Conservation (phyloP, 2,329 filamentous ascomycete species). For the Exophiala lecanii-corni region DNA sequence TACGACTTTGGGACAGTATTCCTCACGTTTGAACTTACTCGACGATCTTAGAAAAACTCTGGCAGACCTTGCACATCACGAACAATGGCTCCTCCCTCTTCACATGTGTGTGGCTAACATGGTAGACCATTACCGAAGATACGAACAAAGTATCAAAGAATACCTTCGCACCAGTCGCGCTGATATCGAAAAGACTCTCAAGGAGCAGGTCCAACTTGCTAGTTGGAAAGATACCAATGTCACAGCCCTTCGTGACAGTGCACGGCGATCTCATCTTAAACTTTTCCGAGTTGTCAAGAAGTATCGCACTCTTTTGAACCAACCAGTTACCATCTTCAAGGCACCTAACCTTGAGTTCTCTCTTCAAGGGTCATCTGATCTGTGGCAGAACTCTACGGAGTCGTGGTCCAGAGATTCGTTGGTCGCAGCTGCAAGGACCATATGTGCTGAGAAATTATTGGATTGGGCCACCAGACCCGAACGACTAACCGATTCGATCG, state of each 20-base stretch:
- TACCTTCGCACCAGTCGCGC: constrained; percentile 63
- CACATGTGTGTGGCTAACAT: constrained; percentile 69
- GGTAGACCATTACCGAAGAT: constrained; percentile 68
- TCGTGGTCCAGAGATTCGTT: constrained; percentile 24
- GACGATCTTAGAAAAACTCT: constrained; percentile 60
- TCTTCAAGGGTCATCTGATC: constrained; percentile 54
- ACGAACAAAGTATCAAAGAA: constrained; percentile 61
- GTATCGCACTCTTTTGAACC: constrained; percentile 73
- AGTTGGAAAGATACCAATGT: constrained; percentile 99
- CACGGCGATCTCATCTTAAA: constrained; percentile 83
- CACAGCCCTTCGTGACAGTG: constrained; percentile 79
- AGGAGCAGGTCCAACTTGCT: constrained; percentile 83
- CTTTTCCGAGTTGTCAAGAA: constrained; percentile 88
- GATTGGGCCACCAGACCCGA: constrained; percentile 48
- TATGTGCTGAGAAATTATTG: constrained; percentile 28
- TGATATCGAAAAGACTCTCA: constrained; percentile 84
- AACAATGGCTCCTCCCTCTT: constrained; percentile 55
- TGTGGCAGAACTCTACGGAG: constrained; percentile 32
- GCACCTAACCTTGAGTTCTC: not conserved
- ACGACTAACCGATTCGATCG: constrained; percentile 65
- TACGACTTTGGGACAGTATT: constrained; percentile 77
- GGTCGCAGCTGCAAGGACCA: not conserved
- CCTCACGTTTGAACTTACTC: constrained; percentile 66
- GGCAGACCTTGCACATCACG: constrained; percentile 55
- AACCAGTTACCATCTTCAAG: constrained; percentile 65